These are phyloP conservation scores for Tricholoma bakamatsutake DNA, from an alignment of 768 basidiomycete species.

Conservation along the genomic window DNA sequence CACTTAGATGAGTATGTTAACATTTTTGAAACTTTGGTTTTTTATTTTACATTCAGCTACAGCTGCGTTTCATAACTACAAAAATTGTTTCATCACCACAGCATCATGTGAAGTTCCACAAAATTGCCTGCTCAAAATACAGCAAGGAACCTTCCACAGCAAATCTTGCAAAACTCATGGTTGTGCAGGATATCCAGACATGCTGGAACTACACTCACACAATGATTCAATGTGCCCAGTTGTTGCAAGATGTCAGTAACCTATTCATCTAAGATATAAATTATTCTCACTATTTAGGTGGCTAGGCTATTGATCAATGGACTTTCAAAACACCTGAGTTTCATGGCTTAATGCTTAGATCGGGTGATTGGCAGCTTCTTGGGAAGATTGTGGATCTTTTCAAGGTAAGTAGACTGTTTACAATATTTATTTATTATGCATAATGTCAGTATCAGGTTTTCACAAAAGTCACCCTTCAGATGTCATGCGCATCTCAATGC, in stretches of 20 bases:
- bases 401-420: not conserved
- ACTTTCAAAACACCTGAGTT: slow-evolving; percentile 15
- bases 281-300: not conserved
- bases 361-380: not conserved
- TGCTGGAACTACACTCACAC: not conserved
- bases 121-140: not conserved
- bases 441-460: not conserved
- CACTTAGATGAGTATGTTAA: not conserved
- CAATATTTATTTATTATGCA: not conserved
- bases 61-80: not conserved
- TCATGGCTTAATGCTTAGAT: not conserved
- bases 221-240: not conserved
- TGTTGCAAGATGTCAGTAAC: slow-evolving; percentile 19
- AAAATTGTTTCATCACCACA: not conserved
- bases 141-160: not conserved
- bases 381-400: not conserved
- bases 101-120: not conserved
- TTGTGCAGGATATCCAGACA: not conserved
- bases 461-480: not conserved
- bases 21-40: not conserved
- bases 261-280: not conserved
- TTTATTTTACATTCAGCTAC: not conserved
- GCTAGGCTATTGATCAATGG: slow-evolving; percentile 29
- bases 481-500: not conserved
- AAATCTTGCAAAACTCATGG: not conserved